These are phyloP conservation scores for Eucalyptus sp. DNA, from an alignment of 345 rosid genomes.

Conservation along the genomic window DNA sequence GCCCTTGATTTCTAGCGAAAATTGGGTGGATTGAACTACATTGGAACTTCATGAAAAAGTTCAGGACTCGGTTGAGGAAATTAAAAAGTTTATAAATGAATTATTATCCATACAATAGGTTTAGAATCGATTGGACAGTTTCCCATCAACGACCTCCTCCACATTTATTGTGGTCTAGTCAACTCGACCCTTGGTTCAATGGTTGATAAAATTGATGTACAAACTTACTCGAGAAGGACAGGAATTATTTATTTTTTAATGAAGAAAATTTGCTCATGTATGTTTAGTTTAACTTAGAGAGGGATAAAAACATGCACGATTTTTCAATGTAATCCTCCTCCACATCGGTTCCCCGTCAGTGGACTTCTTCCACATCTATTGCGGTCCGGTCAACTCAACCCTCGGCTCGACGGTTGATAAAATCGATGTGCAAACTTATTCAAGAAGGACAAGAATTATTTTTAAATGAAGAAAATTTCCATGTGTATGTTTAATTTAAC, in stretches of 20 bases:
- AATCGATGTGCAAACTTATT: neutral
- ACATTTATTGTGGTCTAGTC: neutral
- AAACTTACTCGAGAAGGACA: neutral
- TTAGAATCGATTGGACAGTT: neutral
- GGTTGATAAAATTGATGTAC: neutral
- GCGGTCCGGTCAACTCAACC: neutral
- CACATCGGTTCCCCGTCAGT: no score
- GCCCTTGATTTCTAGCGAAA: no score
- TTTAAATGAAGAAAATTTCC: neutral
- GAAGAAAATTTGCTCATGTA: neutral
- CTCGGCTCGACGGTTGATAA: neutral
- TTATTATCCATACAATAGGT: neutral
- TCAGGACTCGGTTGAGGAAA: fast-evolving
- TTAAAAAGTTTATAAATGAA: neutral
- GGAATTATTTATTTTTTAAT: neutral
- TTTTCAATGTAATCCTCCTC: neutral
- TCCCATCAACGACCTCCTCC: neutral
- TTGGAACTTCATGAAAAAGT: no score
- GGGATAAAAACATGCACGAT: neutral
- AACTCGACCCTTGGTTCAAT: neutral
- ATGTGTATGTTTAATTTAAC: neutral
- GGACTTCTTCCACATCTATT: neutral
- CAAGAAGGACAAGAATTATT: neutral
- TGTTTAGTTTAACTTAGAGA: neutral
- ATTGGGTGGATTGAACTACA: fast-evolving